A percentile compares a stretch with the other conserved stretches of the same genome.
phyloP scores from a whole-genome alignment of 1,284 basidiomycete genomes.

The Ganoderma boninense region DNA sequence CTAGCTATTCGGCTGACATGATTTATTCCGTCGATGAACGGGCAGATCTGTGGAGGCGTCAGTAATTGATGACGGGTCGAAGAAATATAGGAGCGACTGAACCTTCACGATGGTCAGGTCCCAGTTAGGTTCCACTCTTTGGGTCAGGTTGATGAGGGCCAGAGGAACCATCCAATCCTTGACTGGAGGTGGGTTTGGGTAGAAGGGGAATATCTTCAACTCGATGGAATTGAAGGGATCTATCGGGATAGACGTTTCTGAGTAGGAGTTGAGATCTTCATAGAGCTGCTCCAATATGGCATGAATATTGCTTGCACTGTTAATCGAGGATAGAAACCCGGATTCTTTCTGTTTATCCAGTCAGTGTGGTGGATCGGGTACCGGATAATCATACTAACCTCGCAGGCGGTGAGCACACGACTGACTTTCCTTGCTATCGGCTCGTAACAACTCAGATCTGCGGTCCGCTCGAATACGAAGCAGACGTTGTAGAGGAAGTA shows the following conservation, averaged over 20 bases:
- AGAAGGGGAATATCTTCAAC: slow-evolving; percentile 96
- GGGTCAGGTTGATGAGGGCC: slow-evolving; percentile 85
- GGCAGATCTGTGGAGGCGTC: slow-evolving; percentile 62
- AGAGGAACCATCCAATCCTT: slow-evolving; percentile 97
- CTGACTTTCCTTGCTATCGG: slow-evolving; percentile 96
- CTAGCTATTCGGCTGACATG: slow-evolving; percentile 93
- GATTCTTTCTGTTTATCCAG: slow-evolving; percentile 78
- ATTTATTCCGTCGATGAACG: slow-evolving; percentile 89
- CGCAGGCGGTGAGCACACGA: slow-evolving; percentile 85
- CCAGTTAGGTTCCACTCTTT: slow-evolving; percentile 91
- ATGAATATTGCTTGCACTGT: slow-evolving; percentile 77
- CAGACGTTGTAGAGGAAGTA: slow-evolving; percentile 96
- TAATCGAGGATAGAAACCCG: slow-evolving; percentile 82
- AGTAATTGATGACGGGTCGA: neutral
- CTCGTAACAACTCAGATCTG: slow-evolving; percentile 94
- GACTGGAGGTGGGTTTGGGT: slow-evolving; percentile 90
- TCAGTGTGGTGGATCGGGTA: neutral
- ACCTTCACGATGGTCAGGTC: slow-evolving; percentile 94
- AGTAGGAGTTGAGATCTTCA: slow-evolving; percentile 97
- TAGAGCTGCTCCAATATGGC: slow-evolving; percentile 96
- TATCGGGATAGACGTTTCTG: slow-evolving; percentile 91
- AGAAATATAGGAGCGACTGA: neutral
- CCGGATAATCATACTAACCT: slow-evolving; percentile 63
- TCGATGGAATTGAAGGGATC: slow-evolving; percentile 93
- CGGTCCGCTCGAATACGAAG: slow-evolving; percentile 92